Percentiles rank a stretch among this genome's conserved stretches.
phyloP scores from a whole-genome alignment of 257 asterid genomes.

The Solanum ahanhuiri region DNA sequence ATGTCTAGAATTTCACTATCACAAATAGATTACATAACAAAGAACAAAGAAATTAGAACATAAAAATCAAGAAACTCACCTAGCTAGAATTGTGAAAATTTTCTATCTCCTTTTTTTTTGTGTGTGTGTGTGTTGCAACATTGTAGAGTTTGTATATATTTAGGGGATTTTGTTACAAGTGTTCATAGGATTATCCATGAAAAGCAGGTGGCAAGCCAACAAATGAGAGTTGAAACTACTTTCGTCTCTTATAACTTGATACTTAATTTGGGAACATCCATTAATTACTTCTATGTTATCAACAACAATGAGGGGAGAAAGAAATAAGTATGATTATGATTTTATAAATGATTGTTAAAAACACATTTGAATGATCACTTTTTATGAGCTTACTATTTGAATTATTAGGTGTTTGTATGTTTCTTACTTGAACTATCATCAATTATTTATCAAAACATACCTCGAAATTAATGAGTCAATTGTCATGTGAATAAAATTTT shows the following conservation, averaged over 20 bases:
- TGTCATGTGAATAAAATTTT: background rate
- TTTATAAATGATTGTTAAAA: too few relatives aligned
- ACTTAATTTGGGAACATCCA: background rate
- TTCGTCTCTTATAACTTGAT: background rate
- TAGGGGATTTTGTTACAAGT: background rate
- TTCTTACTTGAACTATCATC: background rate
- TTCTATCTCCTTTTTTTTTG: background rate
- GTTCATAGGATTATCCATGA: background rate
- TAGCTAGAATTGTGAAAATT: background rate
- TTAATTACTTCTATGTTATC: background rate
- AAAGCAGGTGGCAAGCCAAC: background rate
- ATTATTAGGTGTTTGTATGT: background rate
- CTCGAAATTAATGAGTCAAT: background rate
- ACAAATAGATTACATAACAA: background rate
- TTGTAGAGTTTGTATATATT: background rate
- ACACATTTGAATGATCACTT: too few relatives aligned
- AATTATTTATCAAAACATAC: too few relatives aligned
- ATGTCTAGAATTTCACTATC: too few relatives aligned
- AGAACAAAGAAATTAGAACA: background rate
- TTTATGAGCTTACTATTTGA: too few relatives aligned
- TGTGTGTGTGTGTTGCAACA: background rate
- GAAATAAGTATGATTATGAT: background rate
- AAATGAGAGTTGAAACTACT: background rate
- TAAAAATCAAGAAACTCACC: background rate
- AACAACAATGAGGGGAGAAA: background rate